Evolutionary conservation across 73 alveolate species (phyloP), one percentile per base, ranked within the genome.

Genomic region (Diophrys sp.): DNA sequence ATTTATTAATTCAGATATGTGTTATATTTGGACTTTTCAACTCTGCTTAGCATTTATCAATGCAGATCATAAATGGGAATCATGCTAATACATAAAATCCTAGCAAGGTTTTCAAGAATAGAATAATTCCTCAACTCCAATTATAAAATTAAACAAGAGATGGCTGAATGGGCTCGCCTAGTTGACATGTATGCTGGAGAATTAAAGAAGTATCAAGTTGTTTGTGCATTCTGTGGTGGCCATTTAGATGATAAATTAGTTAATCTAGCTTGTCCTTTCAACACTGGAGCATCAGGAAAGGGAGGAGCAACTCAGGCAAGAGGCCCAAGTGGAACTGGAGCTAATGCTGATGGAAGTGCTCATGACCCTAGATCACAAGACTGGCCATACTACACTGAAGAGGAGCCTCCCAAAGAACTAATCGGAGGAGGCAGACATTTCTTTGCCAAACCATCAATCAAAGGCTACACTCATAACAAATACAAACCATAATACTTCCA

Each of bases 181-280:
- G 85, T 90, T 24, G 98, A 94, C 72, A 82, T 88, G 82, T 90
- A 93, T 71, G 94, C 94, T 69, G 82, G 71, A 23, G 98, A 94
- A 79, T 82, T 94, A 56, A 80, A 86, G 81, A 90, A 90, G 77
- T 94, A 83, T 82, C 92, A 94, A 69, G 25, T 88, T 74, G 94
- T 94, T 2, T 94, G 98, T 70, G 71, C 91, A 27, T 94, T 82
- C 79, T 94, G 98, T 75, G 98, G 98, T 11, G 66, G 75, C 67
- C 93, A 90, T 26, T 75, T 94, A 28, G 95, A 90, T 75, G 89
- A 84, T 71, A 77, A 78, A 72, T 73, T 88, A 77, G 95, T 94
- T 5, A 94, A 94, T 77, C 77, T 83, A 1, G 83, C 80, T 34
- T 94, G 98, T 56, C 86, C 92, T 1, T 31, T 25, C 56, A 73